phyloP scores from a whole-genome alignment of 2,329 filamentous ascomycete species.

The Aulographum hederae region DNA sequence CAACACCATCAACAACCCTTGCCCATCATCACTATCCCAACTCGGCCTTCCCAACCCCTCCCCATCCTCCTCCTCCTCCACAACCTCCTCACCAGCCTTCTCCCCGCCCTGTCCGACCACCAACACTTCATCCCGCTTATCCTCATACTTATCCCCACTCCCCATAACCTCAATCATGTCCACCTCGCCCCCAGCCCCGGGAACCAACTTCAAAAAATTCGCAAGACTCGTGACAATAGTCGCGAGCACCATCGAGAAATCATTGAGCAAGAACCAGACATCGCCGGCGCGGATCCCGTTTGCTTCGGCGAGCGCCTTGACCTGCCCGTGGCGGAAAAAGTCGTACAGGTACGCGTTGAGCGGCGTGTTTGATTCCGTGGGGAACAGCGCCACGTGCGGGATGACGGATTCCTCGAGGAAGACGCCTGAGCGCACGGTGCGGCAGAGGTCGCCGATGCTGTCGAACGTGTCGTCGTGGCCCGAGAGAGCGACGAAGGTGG shows the following conservation, averaged over 20 bases:
- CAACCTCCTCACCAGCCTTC: slow-evolving; percentile 18
- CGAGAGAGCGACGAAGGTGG: slow-evolving; percentile 54
- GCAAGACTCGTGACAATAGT: slow-evolving; percentile 51
- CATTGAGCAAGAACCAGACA: slow-evolving; percentile 55
- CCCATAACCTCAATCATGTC: slow-evolving; percentile 34
- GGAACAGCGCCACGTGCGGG: slow-evolving; percentile 45
- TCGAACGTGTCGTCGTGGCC: slow-evolving; percentile 45
- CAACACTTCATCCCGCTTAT: slow-evolving; percentile 21
- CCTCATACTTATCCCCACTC: slow-evolving; percentile 31
- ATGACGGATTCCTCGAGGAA: slow-evolving; percentile 61
- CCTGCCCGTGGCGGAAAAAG: slow-evolving; percentile 58
- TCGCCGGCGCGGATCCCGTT: slow-evolving; percentile 50
- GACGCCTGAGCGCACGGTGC: slow-evolving; percentile 44
- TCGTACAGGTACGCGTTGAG: slow-evolving; percentile 56
- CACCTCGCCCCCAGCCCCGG: slow-evolving; percentile 17
- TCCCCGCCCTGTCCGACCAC: slow-evolving; percentile 8
- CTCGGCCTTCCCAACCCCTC: slow-evolving; percentile 11
- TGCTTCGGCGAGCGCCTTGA: slow-evolving; percentile 38
- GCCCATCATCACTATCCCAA: slow-evolving; percentile 23
- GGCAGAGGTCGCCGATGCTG: slow-evolving; percentile 49
- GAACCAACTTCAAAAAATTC: slow-evolving; percentile 34
- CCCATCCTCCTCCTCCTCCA: slow-evolving; percentile 9
- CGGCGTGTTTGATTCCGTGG: slow-evolving; percentile 32
- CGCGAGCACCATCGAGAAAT: slow-evolving; percentile 45
- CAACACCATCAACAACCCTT: slow-evolving; percentile 35